Percentiles rank a stretch among this genome's conserved stretches.
Conservation (phyloP, 768 basidiomycete genomes). For the Gymnopilus dilepis region DNA sequence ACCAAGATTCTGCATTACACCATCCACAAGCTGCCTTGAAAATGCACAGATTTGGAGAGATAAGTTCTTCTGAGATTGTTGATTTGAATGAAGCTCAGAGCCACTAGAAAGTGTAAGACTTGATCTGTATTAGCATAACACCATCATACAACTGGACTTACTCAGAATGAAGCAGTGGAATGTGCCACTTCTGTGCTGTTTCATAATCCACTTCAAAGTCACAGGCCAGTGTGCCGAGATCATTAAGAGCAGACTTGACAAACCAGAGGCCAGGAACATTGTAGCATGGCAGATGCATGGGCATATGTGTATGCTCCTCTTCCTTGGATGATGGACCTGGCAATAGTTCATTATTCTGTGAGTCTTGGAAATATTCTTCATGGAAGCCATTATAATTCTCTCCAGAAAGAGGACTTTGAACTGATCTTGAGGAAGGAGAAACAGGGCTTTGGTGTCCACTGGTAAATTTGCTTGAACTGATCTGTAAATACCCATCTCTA, state of each 20-base stretch:
- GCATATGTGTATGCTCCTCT: background rate
- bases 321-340: background rate
- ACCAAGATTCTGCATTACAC: slow-evolving; percentile 23
- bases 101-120: slow-evolving; percentile 1
- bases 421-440: background rate
- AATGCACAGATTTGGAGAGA: slow-evolving; percentile 42
- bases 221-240: slow-evolving; percentile 39
- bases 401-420: background rate
- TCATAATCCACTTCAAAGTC: slow-evolving; percentile 42
- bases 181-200: slow-evolving; percentile 39
- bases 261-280: slow-evolving; percentile 50
- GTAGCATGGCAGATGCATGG: slow-evolving; percentile 30
- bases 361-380: background rate
- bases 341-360: background rate
- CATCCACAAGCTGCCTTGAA: slow-evolving; percentile 28
- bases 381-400: background rate
- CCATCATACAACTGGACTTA: slow-evolving; percentile 21
- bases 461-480: background rate
- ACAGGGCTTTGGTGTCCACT: background rate
- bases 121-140: background rate
- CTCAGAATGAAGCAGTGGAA: slow-evolving; percentile 10
- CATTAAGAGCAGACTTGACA: slow-evolving; percentile 35
- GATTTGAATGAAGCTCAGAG: background rate
- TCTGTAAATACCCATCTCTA: too few relatives aligned
- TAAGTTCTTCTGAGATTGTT: slow-evolving; percentile 25